phyloP scores from a whole-genome alignment of 2,329 filamentous ascomycete genomes.

The Xylaria digitata region DNA sequence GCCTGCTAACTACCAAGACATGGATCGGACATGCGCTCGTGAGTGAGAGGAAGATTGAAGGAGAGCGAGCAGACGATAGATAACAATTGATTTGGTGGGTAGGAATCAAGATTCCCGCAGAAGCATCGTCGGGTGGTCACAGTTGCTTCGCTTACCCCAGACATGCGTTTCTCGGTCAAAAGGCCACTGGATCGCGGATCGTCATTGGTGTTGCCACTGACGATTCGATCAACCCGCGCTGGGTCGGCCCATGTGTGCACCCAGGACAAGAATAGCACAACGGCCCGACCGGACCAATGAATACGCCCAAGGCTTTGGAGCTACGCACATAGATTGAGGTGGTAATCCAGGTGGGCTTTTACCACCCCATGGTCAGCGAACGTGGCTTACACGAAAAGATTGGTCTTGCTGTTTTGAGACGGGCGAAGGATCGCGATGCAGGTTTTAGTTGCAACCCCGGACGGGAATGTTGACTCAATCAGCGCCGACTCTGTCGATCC shows the following conservation, averaged over 20 bases:
- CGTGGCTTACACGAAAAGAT: conserved; percentile 27
- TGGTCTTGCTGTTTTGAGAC: conserved; percentile 22
- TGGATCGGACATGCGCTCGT: conserved; percentile 29
- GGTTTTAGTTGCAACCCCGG: conserved; percentile 25
- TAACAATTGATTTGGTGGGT: background rate
- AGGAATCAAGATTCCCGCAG: conserved; percentile 21
- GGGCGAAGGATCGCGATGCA: conserved; percentile 26
- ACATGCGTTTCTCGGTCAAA: conserved; percentile 18
- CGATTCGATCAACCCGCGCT: conserved; percentile 7
- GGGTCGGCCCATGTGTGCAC: background rate
- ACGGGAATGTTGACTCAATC: conserved; percentile 26
- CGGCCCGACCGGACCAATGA: conserved; percentile 25
- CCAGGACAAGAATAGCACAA: conserved; percentile 32
- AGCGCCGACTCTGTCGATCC: conserved; percentile 24
- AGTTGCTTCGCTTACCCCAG: conserved; percentile 22
- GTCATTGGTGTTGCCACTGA: conserved; percentile 19
- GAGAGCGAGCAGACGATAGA: conserved; percentile 1
- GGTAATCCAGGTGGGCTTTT: conserved; percentile 25
- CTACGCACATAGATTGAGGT: conserved; percentile 11
- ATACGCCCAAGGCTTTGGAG: conserved; percentile 2
- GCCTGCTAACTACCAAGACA: conserved; percentile 21
- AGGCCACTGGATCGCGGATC: background rate
- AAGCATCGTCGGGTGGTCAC: conserved; percentile 11
- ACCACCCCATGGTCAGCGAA: conserved; percentile 26
- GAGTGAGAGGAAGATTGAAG: background rate